phyloP scores from a whole-genome alignment of 371 early-diverging fungal genomes.

The Choanephora cucurbitarum region DNA sequence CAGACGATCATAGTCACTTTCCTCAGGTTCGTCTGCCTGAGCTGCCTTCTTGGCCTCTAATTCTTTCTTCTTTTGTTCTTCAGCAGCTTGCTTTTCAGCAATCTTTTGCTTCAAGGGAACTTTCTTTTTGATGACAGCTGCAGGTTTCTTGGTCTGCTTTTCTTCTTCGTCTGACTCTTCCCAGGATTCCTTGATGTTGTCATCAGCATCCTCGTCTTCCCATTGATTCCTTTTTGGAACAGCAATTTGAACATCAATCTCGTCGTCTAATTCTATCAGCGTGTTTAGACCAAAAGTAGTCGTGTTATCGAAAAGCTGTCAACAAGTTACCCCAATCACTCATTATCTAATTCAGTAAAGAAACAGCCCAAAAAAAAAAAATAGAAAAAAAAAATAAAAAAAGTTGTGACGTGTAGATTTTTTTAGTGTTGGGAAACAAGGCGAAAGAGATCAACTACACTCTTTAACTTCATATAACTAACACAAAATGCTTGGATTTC shows the following conservation, averaged over 20 bases:
- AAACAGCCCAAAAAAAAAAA: neutral
- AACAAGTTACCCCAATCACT: slow-evolving; percentile 80
- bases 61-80: slow-evolving; percentile 64
- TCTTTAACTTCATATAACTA: slow-evolving; percentile 25
- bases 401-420: slow-evolving; percentile 19
- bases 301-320: too few species aligned
- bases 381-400: slow-evolving; percentile 6
- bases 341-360: slow-evolving; percentile 31
- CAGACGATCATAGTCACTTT: slow-evolving; percentile 64
- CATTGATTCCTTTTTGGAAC: slow-evolving; percentile 61
- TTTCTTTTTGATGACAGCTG: slow-evolving; percentile 66
- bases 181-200: slow-evolving; percentile 75
- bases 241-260: slow-evolving; percentile 33
- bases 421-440: slow-evolving; percentile 29
- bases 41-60: slow-evolving; percentile 55
- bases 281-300: too few species aligned
- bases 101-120: slow-evolving; percentile 75
- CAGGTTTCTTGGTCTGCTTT: slow-evolving; percentile 39
- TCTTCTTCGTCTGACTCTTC: slow-evolving; percentile 76
- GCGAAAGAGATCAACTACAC: slow-evolving; percentile 36
- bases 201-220: slow-evolving; percentile 87
- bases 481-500: slow-evolving; percentile 60
- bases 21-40: slow-evolving; percentile 46
- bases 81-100: slow-evolving; percentile 75
- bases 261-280: too few species aligned